Evolutionary conservation across 139 green algal species (phyloP).

Genomic region (Micromonas pusilla): DNA sequence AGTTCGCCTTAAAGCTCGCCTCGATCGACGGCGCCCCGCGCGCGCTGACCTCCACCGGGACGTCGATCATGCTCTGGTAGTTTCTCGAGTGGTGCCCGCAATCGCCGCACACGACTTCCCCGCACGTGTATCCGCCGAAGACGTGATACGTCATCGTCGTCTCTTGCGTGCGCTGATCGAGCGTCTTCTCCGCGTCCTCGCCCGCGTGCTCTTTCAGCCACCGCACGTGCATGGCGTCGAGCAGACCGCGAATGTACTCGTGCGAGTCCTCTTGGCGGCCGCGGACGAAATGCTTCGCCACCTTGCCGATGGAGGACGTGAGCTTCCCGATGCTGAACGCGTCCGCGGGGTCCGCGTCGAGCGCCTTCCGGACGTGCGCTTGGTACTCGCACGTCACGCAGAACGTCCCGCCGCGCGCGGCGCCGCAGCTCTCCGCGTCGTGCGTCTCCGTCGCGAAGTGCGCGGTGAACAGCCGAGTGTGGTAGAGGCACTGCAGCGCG

Average conservation of each 20-base stretch:
- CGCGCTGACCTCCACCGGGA: slow-evolving; percentile 73
- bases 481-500: slow-evolving; percentile 39
- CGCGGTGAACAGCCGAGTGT: slow-evolving; percentile 31
- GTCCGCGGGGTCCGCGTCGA: not conserved
- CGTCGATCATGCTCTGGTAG: slow-evolving; percentile 78
- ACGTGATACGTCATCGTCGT: slow-evolving; percentile 57
- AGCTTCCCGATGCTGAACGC: not conserved
- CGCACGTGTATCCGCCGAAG: slow-evolving; percentile 52
- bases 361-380: not conserved
- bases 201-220: slow-evolving; percentile 49
- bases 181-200: slow-evolving; percentile 29
- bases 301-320: slow-evolving; percentile 24
- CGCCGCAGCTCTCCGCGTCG: not conserved
- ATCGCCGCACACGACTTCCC: slow-evolving; percentile 71
- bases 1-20: not conserved
- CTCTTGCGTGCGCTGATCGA: slow-evolving; percentile 50
- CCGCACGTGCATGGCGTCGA: slow-evolving; percentile 51
- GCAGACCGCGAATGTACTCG: slow-evolving; percentile 42
- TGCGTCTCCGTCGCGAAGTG: not conserved
- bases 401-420: not conserved
- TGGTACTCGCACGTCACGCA: slow-evolving; percentile 19
- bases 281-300: slow-evolving; percentile 38
- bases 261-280: slow-evolving; percentile 50
- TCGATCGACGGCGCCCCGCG: slow-evolving; percentile 1
- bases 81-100: slow-evolving; percentile 67